A percentile compares a stretch with the other conserved stretches of the same genome.
phyloP scores from a whole-genome alignment of 805 yeast species.

The Metschnikowia lunata region DNA sequence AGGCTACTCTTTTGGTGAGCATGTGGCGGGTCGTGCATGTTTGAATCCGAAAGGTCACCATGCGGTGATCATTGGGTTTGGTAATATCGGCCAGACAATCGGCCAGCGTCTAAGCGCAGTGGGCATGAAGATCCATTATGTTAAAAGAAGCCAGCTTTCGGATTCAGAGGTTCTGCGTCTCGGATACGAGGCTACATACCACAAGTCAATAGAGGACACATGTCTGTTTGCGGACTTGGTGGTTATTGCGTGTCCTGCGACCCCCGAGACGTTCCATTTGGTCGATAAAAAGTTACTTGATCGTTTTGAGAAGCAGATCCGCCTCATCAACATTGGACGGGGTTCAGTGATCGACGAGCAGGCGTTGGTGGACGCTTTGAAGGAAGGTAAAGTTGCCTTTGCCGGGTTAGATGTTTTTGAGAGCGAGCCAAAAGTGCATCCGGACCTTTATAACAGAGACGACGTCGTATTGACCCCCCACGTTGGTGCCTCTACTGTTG shows the following conservation, averaged over 20 bases:
- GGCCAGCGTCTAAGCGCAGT: constrained; percentile 53
- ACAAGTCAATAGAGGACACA: constrained; percentile 28
- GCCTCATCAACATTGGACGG: constrained; percentile 72
- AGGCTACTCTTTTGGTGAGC: constrained; percentile 40
- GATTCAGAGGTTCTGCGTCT: constrained; percentile 29
- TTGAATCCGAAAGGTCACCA: constrained; percentile 53
- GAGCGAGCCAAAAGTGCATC: constrained; percentile 54
- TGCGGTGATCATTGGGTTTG: constrained; percentile 69
- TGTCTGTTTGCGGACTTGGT: constrained; percentile 50
- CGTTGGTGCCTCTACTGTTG: constrained; percentile 48
- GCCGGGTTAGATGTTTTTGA: constrained; percentile 74
- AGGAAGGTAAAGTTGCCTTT: constrained; percentile 54
- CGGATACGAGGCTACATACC: constrained; percentile 44
- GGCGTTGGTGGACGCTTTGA: constrained; percentile 58
- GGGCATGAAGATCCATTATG: constrained; percentile 63
- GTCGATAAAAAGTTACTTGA: constrained; percentile 47
- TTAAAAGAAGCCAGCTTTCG: constrained; percentile 48
- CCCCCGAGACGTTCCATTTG: constrained; percentile 52
- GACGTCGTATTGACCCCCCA: constrained; percentile 71
- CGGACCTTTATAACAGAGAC: constrained; percentile 47
- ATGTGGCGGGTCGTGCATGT: constrained; percentile 41
- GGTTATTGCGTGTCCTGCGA: constrained; percentile 64
- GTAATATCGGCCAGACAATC: constrained; percentile 65
- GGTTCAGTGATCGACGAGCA: constrained; percentile 65
- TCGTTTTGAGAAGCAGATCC: constrained; percentile 48